Evolutionary conservation across 495 filamentous ascomycete species (phyloP).

Genomic region (Bombardia bombarda): DNA sequence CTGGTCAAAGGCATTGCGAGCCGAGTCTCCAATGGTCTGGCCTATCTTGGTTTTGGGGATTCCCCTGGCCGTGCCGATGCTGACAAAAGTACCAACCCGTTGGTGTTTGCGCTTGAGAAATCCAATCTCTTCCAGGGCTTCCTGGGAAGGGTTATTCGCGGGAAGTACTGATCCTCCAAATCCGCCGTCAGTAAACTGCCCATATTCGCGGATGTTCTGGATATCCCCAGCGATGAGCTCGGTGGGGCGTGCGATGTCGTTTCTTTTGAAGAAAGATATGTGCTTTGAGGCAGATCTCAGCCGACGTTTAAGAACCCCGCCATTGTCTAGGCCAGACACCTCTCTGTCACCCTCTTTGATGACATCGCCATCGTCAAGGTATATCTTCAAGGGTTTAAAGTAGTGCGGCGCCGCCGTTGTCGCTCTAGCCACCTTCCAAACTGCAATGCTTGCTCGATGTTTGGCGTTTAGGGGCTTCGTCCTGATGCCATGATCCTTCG

Average conservation of each 20-base stretch:
- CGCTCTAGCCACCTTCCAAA: conserved; percentile 1
- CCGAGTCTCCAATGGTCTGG: not conserved
- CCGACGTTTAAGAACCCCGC: no score
- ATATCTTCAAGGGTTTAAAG: not conserved
- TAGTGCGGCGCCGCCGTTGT: not conserved
- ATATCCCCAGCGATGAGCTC: no score
- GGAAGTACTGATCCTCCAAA: not conserved
- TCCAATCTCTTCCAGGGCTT: not conserved
- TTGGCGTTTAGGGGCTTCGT: not conserved
- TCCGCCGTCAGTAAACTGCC: conserved; percentile 1
- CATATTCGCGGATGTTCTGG: not conserved
- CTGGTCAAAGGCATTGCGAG: not conserved
- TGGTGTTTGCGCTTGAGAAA: not conserved
- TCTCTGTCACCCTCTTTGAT: no score
- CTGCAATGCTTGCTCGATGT: not conserved
- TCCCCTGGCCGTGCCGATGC: not conserved
- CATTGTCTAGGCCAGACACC: no score
- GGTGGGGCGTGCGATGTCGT: no score
- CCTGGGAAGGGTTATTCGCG: not conserved
- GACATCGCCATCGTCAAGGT: not conserved
- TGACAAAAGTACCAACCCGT: not conserved
- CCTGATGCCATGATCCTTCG: not conserved
- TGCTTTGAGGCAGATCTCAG: no score
- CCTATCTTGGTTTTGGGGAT: not conserved
- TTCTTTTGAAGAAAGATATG: no score